These are phyloP conservation scores for Perkinsus marinus DNA, from an alignment of 169 alveolate species.

Conservation along the genomic window DNA sequence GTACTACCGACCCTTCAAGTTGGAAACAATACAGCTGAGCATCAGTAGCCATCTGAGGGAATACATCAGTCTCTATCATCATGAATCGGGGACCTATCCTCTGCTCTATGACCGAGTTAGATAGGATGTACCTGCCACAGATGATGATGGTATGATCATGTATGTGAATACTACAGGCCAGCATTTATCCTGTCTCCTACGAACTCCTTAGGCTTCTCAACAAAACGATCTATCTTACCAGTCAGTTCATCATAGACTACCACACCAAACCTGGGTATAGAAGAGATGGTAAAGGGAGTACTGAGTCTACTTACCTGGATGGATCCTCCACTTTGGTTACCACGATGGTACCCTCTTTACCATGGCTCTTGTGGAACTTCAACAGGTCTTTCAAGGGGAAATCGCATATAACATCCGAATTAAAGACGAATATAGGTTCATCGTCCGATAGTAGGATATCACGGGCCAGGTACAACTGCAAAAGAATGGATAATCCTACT, in stretches of 20 bases:
- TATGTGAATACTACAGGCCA: conserved; percentile 37
- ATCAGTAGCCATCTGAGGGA: conserved; percentile 79
- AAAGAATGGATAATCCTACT: too few relatives aligned
- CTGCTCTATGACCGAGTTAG: conserved; percentile 53
- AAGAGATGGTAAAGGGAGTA: too few relatives aligned
- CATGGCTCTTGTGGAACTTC: conserved; percentile 70
- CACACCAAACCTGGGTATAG: conserved; percentile 74
- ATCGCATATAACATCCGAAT: conserved; percentile 88
- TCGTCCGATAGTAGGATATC: conserved; percentile 53
- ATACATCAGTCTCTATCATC: conserved; percentile 85
- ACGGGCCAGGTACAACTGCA: conserved; percentile 63
- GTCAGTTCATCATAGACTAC: conserved; percentile 66
- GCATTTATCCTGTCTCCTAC: conserved; percentile 74
- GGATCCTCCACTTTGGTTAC: conserved; percentile 70
- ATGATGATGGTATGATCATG: too few relatives aligned
- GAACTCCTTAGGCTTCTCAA: conserved; percentile 84
- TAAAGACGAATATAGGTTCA: conserved; percentile 75
- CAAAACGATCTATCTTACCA: conserved; percentile 64
- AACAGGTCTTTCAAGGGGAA: conserved; percentile 85
- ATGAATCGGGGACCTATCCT: conserved; percentile 69
- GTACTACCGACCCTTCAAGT: conserved; percentile 49
- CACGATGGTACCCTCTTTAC: conserved; percentile 68
- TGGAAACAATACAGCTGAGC: conserved; percentile 43
- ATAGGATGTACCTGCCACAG: conserved; percentile 70
- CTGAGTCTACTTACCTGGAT: conserved; percentile 45